Base-by-base conservation (phyloP, 306 rosid genomes). In the Sicyos edulis region DNA sequence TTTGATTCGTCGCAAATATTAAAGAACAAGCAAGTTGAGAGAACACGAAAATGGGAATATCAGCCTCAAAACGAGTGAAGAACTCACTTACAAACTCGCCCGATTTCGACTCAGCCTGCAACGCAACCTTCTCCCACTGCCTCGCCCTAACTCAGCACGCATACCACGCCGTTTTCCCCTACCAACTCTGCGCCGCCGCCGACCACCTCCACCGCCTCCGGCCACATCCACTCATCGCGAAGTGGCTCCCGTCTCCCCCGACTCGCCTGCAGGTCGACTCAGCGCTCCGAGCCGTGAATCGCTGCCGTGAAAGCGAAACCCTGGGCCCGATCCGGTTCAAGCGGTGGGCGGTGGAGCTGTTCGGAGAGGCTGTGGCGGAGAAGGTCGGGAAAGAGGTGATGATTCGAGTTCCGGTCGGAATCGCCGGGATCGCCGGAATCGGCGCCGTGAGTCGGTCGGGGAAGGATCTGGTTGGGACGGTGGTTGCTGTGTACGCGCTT, bases 171-270 rank as follows among this genome's bases (percentile, higher is more conserved):
- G 92, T 89, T 49, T 82, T 86, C 52, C 95, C 89, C 11, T 89
- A 82, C 79, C 96, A 92, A 42, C 96, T 92, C 81, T 57, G 72
- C 80, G 62, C 85, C 6, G 97, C 96, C 34, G 77, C 96, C 60
- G 86, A 85, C 51, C 76, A 85, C 72, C 85, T 89, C 76, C 84
- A 89, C 89, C 52, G 20, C 10, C 40, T 71, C 37, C 87, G 88
- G 59, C 80, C 9, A 2, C 85, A 80, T 58, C 78, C 88, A 0
- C 87, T 89, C 66, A 34, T 91, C 85, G 22, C 59, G 60, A 83
- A 73, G 65, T 89, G 97, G 96, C 68, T 91, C 73, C 81, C 87
- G 0, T 15, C 86, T 5, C 86, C 95, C 0, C 97, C 95, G 5
- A 65, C 81, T 58, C 86, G 86, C 4, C 29, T 78, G 32, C 85